Conservation (phyloP, 306 rosid species). For the Herpetospermum pedunculosum region DNA sequence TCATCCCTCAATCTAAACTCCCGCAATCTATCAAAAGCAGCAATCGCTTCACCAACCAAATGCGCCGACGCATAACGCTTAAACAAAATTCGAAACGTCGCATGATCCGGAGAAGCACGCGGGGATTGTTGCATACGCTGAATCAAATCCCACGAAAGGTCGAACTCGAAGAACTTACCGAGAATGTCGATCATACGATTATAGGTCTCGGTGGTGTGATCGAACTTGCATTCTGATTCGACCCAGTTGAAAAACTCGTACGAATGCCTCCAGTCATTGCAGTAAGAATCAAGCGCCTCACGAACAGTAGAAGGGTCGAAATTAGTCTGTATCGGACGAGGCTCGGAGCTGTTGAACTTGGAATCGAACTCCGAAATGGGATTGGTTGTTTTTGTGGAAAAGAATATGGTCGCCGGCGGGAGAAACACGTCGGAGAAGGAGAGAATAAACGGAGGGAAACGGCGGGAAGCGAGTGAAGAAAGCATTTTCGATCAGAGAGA, state of each 20-base stretch:
- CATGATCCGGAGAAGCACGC: constrained; percentile 43
- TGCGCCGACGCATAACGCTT: constrained; percentile 68
- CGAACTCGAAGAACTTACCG: constrained; percentile 72
- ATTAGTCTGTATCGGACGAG: background rate
- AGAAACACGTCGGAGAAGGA: constrained; percentile 7
- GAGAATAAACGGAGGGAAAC: constrained; percentile 9
- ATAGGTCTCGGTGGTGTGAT: constrained; percentile 57
- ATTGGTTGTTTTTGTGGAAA: constrained; percentile 17
- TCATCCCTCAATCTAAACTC: constrained; percentile 63
- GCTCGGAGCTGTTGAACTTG: background rate
- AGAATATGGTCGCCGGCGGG: constrained; percentile 5
- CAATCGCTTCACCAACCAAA: constrained; percentile 49
- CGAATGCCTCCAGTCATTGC: constrained; percentile 79
- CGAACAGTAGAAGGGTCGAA: constrained; percentile 33
- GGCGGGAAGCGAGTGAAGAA: constrained; percentile 6
- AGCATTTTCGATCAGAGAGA: constrained; percentile 13
- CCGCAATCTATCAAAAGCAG: constrained; percentile 30
- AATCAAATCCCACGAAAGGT: constrained; percentile 48
- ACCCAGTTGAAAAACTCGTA: constrained; percentile 77
- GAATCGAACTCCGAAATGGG: constrained; percentile 10
- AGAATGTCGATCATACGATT: constrained; percentile 62
- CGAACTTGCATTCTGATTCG: constrained; percentile 22
- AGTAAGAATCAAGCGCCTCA: constrained; percentile 42
- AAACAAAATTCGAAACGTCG: constrained; percentile 66
- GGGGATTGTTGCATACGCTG: constrained; percentile 44